These are phyloP conservation scores for Plasmodium adleri DNA, from an alignment of 169 alveolate species.

Conservation along the genomic window DNA sequence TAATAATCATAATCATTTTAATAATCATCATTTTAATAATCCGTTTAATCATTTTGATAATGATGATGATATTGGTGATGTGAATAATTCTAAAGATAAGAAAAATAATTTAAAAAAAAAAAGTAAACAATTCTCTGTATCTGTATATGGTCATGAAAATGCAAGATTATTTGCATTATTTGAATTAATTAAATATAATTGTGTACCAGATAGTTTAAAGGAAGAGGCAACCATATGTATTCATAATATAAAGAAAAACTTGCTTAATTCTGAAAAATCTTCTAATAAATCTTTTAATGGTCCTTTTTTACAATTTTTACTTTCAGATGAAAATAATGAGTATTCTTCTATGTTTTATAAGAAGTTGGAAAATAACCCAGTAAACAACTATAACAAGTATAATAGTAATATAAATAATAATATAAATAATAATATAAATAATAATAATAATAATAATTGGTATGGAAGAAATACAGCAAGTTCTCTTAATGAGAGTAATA, in stretches of 20 bases:
- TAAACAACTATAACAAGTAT: slow-evolving; percentile 9
- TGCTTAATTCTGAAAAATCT: slow-evolving; percentile 18
- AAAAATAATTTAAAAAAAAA: slow-evolving; percentile 13
- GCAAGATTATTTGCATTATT: slow-evolving; percentile 63
- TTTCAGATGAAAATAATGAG: slow-evolving; percentile 28
- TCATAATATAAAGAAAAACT: slow-evolving; percentile 40
- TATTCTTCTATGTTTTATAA: slow-evolving; percentile 17
- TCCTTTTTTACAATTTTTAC: slow-evolving; percentile 35
- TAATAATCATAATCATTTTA: too few species aligned
- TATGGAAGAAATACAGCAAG: too few species aligned
- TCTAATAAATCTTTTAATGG: slow-evolving; percentile 33
- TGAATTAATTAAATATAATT: slow-evolving; percentile 61
- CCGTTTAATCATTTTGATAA: not conserved
- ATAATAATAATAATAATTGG: too few species aligned
- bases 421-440: not conserved
- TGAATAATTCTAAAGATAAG: not conserved
- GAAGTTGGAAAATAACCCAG: slow-evolving; percentile 3
- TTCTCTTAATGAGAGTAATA: too few species aligned
- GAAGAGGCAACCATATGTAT: slow-evolving; percentile 69
- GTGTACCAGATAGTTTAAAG: slow-evolving; percentile 54
- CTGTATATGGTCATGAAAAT: slow-evolving; percentile 73
- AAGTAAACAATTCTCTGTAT: slow-evolving; percentile 67
- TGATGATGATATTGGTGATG: not conserved
- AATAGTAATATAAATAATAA: not conserved
- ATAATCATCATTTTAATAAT: not conserved